Evolutionary conservation across 208 protist genomes (phyloP).

Genomic region (Dictyostelium gargantuum): DNA sequence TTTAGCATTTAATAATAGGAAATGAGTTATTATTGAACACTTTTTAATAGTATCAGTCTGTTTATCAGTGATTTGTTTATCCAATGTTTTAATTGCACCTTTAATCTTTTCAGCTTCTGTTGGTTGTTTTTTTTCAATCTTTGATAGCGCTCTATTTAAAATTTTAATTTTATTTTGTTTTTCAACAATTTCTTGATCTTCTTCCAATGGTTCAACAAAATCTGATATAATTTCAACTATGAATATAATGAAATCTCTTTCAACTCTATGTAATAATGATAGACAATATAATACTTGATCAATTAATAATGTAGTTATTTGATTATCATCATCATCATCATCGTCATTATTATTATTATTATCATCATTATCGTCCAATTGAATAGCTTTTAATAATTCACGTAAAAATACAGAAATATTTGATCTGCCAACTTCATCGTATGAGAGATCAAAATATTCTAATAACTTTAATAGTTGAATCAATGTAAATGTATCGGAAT

Average conservation of each 20-base stretch:
- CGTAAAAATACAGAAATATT: background rate
- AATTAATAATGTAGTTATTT: background rate
- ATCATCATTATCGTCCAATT: background rate
- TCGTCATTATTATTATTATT: background rate
- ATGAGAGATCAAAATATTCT: background rate
- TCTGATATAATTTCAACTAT: constrained; percentile 21
- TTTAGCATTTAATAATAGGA: constrained; percentile 35
- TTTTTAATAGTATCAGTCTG: background rate
- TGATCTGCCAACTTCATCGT: constrained; percentile 11
- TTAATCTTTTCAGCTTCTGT: background rate
- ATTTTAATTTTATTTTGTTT: background rate
- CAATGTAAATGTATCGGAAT: background rate
- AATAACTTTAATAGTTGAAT: background rate
- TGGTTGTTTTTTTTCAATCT: background rate
- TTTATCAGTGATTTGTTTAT: background rate
- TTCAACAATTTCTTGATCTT: background rate
- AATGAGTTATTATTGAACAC: constrained; percentile 19
- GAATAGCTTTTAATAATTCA: background rate
- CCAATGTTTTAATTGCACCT: background rate
- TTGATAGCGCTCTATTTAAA: background rate
- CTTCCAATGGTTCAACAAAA: constrained; percentile 30
- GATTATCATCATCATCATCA: background rate
- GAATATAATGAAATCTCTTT: constrained; percentile 3
- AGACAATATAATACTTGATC: background rate
- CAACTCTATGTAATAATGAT: background rate